Base-by-base conservation (phyloP, 306 rosid genomes). In the Cucurbita moschata region DNA sequence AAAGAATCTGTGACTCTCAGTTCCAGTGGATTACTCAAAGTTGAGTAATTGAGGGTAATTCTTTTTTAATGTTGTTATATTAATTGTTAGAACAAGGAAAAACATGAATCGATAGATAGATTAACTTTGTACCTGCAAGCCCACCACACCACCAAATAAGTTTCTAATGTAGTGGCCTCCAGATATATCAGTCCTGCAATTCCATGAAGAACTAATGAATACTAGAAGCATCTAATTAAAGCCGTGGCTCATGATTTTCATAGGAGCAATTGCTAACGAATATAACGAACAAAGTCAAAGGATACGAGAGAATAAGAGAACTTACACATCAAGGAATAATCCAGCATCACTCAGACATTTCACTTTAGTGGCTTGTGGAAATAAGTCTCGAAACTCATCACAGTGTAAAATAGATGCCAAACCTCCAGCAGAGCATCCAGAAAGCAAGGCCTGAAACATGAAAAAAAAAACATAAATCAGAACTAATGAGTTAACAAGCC, bases 401-500 rank as follows among this genome's bases (percentile, higher is more conserved):
- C 99, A 95, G 77, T 95, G 99, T 75, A 95, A 67, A 58, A 95
- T 91, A 69, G 97, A 78, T 64, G 99, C 99, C 50, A 95, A 76
- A 72, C 99, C 99, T 4, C 99, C 99, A 0, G 97, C 99, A n/a
- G 99, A 95, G 83, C 99, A 95, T 66, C 97, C 99, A 1, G 99
- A 89, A 64, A 95, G 92, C 83, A 95, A 91, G 78, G 97, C 92
- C 91, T 94, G 88, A 77, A 80, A 72, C 52, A 77, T n/a, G 56
- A 65, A 26, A 15, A 35, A 10, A 19, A 19, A 19, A 19, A 13
- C 7, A 54, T 51, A 42, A 42, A 65, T 12, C 38, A 40, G 9
- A 42, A 42, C 13, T 47, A 15, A 43, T 5, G 49, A 67, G 49
- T 77, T 15, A 52, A 56, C 3, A 74, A 54, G 56, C 10, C 18